phyloP scores from a whole-genome alignment of 23 red algal species.

The Agarophyton chilense region DNA sequence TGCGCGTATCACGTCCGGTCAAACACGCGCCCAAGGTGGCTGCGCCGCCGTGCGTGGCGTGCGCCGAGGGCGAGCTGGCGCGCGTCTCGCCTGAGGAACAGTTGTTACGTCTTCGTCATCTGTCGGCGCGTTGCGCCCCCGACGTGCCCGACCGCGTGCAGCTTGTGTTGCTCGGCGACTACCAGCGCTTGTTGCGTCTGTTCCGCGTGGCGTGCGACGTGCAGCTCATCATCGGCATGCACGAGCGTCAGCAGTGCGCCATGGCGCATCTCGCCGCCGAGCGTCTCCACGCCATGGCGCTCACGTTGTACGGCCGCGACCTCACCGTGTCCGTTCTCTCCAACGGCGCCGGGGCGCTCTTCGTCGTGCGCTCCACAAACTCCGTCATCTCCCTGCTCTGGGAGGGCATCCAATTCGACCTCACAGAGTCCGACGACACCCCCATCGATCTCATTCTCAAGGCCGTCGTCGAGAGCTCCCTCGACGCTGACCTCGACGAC shows the following conservation, averaged over 20 bases:
- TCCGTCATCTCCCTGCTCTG: constrained; percentile 22
- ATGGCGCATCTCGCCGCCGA: constrained; percentile 43
- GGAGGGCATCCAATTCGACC: constrained; percentile 43
- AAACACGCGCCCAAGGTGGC: background rate
- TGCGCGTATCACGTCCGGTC: constrained; percentile 16
- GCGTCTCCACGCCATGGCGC: constrained; percentile 36
- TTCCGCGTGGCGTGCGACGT: constrained; percentile 44
- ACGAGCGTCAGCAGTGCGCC: background rate
- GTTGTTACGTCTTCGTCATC: constrained; percentile 9
- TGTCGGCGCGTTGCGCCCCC: constrained; percentile 4
- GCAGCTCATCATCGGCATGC: constrained; percentile 27
- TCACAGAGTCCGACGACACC: constrained; percentile 25
- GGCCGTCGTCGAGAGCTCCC: constrained; percentile 36
- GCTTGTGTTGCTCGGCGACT: constrained; percentile 8
- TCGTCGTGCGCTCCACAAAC: constrained; percentile 21
- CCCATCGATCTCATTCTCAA: constrained; percentile 47
- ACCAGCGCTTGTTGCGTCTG: constrained; percentile 31
- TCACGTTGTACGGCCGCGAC: constrained; percentile 28
- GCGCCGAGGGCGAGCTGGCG: background rate
- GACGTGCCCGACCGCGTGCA: constrained; percentile 21
- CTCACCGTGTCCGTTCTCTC: constrained; percentile 28
- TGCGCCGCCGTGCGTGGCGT: background rate
- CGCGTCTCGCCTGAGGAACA: background rate
- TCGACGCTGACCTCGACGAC: constrained; percentile 31
- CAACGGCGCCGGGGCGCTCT: constrained; percentile 44